Percentiles rank a stretch among this genome's conserved stretches.
These are phyloP conservation scores for Termitomyces sp. DNA, from an alignment of 768 basidiomycete species.

Conservation along the genomic window DNA sequence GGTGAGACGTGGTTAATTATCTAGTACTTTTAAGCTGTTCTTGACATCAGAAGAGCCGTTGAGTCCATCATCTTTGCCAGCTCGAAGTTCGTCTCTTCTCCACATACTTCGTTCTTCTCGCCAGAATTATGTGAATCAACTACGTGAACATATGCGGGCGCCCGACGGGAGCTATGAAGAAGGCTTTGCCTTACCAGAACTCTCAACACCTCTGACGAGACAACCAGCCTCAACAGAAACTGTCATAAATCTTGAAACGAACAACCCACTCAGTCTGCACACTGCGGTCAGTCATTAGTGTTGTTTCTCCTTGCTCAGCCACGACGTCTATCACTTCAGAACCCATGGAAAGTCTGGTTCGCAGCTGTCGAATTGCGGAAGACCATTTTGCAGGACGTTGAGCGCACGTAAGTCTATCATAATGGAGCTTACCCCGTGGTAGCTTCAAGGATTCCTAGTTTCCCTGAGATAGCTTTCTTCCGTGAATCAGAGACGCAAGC, in stretches of 20 bases:
- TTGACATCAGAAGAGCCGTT: conserved; percentile 66
- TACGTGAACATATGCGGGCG: conserved; percentile 72
- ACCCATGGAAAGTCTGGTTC: conserved; percentile 97
- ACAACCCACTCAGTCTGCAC: conserved; percentile 81
- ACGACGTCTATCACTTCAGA: conserved; percentile 40
- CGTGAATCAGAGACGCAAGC: conserved; percentile 69
- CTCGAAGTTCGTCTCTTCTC: conserved; percentile 31
- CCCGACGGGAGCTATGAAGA: conserved; percentile 86
- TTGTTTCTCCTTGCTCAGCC: not conserved
- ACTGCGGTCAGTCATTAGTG: conserved; percentile 48
- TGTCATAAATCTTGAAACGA: conserved; percentile 54
- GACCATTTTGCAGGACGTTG: conserved; percentile 91
- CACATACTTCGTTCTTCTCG: conserved; percentile 49
- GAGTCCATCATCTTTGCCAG: conserved; percentile 40
- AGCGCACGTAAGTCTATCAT: conserved; percentile 72
- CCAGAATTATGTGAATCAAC: conserved; percentile 50
- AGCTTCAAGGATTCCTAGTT: conserved; percentile 43
- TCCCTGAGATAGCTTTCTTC: conserved; percentile 96
- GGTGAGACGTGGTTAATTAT: conserved; percentile 18
- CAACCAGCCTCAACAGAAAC: conserved; percentile 24
- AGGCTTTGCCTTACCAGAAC: conserved; percentile 56
- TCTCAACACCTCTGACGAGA: conserved; percentile 25
- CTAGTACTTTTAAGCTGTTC: conserved; percentile 52
- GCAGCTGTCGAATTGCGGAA: conserved; percentile 83
- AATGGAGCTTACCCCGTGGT: conserved; percentile 6